phyloP scores from a whole-genome alignment of 495 filamentous ascomycete species.

The Daldinia loculata region DNA sequence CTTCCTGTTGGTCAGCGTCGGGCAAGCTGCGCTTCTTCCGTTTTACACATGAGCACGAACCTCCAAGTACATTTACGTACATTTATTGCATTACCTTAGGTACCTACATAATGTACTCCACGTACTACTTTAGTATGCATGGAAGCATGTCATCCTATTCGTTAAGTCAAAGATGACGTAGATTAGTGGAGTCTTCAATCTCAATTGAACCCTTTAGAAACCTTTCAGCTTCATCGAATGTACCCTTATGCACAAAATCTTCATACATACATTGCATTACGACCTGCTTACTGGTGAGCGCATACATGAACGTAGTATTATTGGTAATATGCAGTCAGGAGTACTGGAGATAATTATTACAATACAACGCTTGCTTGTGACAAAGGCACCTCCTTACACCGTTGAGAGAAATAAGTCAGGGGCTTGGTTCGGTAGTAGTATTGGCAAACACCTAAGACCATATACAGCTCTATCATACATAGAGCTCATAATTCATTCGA shows the following conservation, averaged over 20 bases:
- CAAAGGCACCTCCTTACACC: neutral
- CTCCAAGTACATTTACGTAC: neutral
- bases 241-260: slow-evolving; percentile 25
- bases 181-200: slow-evolving; percentile 34
- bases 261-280: slow-evolving; percentile 10
- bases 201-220: slow-evolving; percentile 27
- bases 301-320: slow-evolving; percentile 2
- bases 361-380: slow-evolving; percentile 12
- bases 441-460: neutral
- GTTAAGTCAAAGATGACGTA: slow-evolving; percentile 36
- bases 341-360: neutral
- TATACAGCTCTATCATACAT: neutral
- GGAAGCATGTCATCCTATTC: slow-evolving; percentile 20
- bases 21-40: neutral
- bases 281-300: slow-evolving; percentile 25
- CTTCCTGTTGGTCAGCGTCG: slow-evolving; percentile 16
- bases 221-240: slow-evolving; percentile 15
- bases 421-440: neutral
- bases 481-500: neutral
- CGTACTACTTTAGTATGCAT: slow-evolving; percentile 11
- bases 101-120: slow-evolving; percentile 12
- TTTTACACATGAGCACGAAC: neutral
- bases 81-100: slow-evolving; percentile 18
- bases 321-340: slow-evolving; percentile 2
- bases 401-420: slow-evolving; percentile 11